Percentiles rank a stretch among this genome's conserved stretches.
phyloP scores from a whole-genome alignment of 2,329 filamentous ascomycete genomes.

The Calonectria multiphialidica region DNA sequence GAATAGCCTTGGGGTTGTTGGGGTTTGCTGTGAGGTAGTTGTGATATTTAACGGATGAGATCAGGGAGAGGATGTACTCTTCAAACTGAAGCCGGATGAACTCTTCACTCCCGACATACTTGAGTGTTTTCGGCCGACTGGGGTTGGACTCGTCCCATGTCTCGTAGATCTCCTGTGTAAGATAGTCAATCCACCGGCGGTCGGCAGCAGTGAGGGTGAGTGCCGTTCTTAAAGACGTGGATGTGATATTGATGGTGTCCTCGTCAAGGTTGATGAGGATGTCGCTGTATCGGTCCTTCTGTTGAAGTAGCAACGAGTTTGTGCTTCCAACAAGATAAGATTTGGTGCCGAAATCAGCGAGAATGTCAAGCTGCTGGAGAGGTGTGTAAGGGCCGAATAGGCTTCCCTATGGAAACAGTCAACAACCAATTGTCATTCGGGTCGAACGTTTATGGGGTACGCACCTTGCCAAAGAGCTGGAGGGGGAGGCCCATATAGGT shows the following conservation, averaged over 20 bases:
- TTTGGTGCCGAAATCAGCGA: slow-evolving; percentile 94
- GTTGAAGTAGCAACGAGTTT: slow-evolving; percentile 92
- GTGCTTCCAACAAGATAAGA: slow-evolving; percentile 98
- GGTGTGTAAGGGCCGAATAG: slow-evolving; percentile 98
- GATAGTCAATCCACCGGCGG: slow-evolving; percentile 94
- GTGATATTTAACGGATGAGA: slow-evolving; percentile 92
- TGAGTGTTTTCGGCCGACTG: slow-evolving; percentile 90
- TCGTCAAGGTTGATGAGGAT: slow-evolving; percentile 97
- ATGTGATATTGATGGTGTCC: slow-evolving; percentile 85
- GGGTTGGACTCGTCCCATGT: slow-evolving; percentile 97
- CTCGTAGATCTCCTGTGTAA: slow-evolving; percentile 93
- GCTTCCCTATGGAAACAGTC: slow-evolving; percentile 75
- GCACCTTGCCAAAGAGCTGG: slow-evolving; percentile 92
- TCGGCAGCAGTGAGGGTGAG: slow-evolving; percentile 87
- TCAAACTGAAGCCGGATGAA: slow-evolving; percentile 98
- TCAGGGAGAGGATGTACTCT: slow-evolving; percentile 90
- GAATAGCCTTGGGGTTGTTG: slow-evolving; percentile 75
- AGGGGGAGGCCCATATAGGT: slow-evolving; percentile 95
- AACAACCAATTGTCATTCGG: slow-evolving; percentile 4
- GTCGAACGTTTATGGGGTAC: background rate
- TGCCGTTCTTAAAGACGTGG: slow-evolving; percentile 80
- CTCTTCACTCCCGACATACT: slow-evolving; percentile 95
- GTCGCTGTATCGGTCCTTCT: slow-evolving; percentile 96
- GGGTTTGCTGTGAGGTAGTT: slow-evolving; percentile 75
- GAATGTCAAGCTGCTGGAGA: slow-evolving; percentile 91